Percentiles rank a stretch among this genome's conserved stretches.
phyloP scores from a whole-genome alignment of 164 flowering plant species.

The Buxus sempervirens region DNA sequence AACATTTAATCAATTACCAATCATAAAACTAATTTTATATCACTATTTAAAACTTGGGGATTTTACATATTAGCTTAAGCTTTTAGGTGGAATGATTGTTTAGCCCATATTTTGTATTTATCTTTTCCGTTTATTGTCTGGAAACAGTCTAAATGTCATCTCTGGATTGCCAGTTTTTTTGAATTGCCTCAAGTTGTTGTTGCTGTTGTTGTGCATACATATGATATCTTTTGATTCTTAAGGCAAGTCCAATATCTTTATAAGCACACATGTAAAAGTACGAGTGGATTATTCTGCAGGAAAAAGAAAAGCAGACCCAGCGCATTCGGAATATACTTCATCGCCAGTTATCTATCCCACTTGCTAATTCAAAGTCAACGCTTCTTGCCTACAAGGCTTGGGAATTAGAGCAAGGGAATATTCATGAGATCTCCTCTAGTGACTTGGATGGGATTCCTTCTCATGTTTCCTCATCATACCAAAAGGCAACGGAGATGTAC shows the following conservation, averaged over 20 bases:
- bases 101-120: no score
- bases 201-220: no score
- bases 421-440: conserved; percentile 32
- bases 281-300: conserved; percentile 37
- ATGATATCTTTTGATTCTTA: no score
- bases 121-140: no score
- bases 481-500: conserved; percentile 69
- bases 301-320: conserved; percentile 66
- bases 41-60: no score
- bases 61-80: no score
- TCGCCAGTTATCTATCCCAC: conserved; percentile 84
- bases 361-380: conserved; percentile 37
- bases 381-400: conserved; percentile 71
- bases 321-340: conserved; percentile 72
- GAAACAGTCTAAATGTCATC: no score
- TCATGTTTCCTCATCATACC: conserved; percentile 57
- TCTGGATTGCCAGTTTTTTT: no score
- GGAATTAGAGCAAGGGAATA: conserved; percentile 66
- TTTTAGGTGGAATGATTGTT: no score
- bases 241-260: neutral
- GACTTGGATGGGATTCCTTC: conserved; percentile 56
- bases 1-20: no score
- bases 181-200: no score
- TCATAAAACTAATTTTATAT: no score
- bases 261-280: neutral